Conservation (phyloP, 805 yeast species). For the Nematodospora valgi region DNA sequence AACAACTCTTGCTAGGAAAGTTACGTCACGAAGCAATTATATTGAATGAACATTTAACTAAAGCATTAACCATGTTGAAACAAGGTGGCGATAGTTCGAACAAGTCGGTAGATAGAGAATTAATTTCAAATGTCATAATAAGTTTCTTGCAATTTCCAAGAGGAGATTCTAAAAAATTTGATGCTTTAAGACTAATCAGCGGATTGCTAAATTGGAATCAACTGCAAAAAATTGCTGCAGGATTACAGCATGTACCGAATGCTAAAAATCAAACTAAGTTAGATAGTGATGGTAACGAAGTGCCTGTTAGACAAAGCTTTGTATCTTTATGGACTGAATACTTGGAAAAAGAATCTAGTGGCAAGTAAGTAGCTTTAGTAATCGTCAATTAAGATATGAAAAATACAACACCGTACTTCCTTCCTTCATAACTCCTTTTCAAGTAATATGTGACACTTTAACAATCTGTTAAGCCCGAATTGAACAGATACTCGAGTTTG, state of each 20-base stretch:
- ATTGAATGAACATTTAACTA: conserved; percentile 91
- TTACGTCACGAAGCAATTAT: conserved; percentile 92
- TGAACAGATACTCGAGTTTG: too few relatives aligned
- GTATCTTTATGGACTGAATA: conserved; percentile 79
- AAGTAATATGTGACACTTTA: too few relatives aligned
- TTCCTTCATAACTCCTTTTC: too few relatives aligned
- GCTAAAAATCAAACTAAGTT: conserved; percentile 4
- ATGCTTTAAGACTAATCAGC: conserved; percentile 80
- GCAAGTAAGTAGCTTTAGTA: conserved; percentile 6
- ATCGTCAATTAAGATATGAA: too few relatives aligned
- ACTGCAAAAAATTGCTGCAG: conserved; percentile 70
- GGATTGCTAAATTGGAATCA: conserved; percentile 89
- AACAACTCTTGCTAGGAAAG: conserved; percentile 80
- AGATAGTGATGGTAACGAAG: conserved; percentile 15
- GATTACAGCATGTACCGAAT: conserved; percentile 43
- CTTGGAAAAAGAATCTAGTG: conserved; percentile 62
- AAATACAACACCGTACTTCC: too few relatives aligned
- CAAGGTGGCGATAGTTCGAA: conserved; percentile 46
- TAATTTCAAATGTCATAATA: conserved; percentile 79
- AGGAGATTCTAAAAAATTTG: conserved; percentile 92
- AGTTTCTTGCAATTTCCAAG: conserved; percentile 85
- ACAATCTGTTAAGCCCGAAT: too few relatives aligned
- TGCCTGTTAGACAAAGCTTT: conserved; percentile 47
- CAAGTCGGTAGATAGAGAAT: conserved; percentile 80
- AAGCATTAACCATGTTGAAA: conserved; percentile 81